A percentile compares a stretch with the other conserved stretches of the same genome.
These are phyloP conservation scores for Cenchrus fungigraminus DNA, from an alignment of 176 grass and related monocot species.

Conservation along the genomic window DNA sequence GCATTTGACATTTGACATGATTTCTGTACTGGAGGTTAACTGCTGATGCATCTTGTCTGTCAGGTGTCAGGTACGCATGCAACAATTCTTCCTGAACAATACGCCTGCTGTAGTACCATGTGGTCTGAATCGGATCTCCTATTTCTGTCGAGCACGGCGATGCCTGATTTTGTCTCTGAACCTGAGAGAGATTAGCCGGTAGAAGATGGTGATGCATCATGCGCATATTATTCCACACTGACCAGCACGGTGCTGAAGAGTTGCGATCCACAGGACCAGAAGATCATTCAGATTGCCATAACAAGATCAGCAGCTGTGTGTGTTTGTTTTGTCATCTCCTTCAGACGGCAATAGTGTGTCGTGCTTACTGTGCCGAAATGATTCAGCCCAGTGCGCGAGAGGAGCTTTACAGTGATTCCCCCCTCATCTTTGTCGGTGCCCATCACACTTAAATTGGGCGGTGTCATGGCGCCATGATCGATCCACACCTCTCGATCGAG, in stretches of 20 bases:
- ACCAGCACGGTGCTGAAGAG: not conserved
- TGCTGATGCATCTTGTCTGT: not conserved
- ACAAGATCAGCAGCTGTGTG: too few species aligned
- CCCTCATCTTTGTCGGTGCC: too few species aligned
- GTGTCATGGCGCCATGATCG: conserved; percentile 6
- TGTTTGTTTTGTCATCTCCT: too few species aligned
- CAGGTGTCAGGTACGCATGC: too few species aligned
- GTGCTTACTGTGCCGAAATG: too few species aligned
- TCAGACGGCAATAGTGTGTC: too few species aligned
- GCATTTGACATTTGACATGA: not conserved
- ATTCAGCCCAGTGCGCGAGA: too few species aligned
- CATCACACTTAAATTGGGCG: too few species aligned
- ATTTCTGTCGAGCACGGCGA: not conserved
- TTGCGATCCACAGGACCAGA: not conserved
- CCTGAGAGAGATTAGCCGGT: not conserved
- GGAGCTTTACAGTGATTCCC: too few species aligned
- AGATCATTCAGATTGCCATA: not conserved
- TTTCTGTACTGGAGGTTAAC: not conserved
- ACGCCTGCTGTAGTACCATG: not conserved
- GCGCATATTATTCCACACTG: too few species aligned
- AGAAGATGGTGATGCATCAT: not conserved
- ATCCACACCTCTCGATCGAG: too few species aligned
- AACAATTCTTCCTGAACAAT: not conserved
- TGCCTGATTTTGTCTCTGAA: not conserved
- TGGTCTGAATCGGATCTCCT: conserved; percentile 2